Conservation (phyloP, 202 grass and related monocot species). For the Setaria italica region DNA sequence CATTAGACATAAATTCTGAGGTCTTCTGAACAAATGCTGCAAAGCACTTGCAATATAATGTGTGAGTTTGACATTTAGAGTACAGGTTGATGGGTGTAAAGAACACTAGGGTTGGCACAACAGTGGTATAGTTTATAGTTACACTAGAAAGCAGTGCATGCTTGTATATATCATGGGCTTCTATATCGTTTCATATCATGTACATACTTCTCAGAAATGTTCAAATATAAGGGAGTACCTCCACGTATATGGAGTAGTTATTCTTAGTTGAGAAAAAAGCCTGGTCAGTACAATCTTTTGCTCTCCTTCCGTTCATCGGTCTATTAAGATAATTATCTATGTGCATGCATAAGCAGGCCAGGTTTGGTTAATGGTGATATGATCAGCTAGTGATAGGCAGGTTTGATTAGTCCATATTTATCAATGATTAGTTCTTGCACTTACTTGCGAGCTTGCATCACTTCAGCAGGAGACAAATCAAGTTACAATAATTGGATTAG, state of each 20-base stretch:
- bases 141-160: background rate
- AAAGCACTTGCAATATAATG: background rate
- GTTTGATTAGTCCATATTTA: conserved; percentile 1
- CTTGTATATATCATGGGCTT: background rate
- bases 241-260: background rate
- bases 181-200: background rate
- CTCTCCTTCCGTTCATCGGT: background rate
- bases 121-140: background rate
- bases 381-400: background rate
- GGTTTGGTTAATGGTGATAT: background rate
- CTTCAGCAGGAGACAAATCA: background rate
- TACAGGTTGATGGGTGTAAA: conserved; percentile 8
- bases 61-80: background rate
- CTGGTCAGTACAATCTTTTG: background rate
- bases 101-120: conserved; percentile 7
- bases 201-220: background rate
- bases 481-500: background rate
- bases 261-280: background rate
- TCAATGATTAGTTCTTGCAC: conserved; percentile 9
- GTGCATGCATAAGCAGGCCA: background rate
- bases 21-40: background rate
- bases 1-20: background rate
- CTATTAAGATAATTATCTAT: background rate
- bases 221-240: background rate
- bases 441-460: conserved; percentile 8